Evolutionary conservation across 2,329 filamentous ascomycete genomes (phyloP).

Genomic region (Seiridium cupressi): DNA sequence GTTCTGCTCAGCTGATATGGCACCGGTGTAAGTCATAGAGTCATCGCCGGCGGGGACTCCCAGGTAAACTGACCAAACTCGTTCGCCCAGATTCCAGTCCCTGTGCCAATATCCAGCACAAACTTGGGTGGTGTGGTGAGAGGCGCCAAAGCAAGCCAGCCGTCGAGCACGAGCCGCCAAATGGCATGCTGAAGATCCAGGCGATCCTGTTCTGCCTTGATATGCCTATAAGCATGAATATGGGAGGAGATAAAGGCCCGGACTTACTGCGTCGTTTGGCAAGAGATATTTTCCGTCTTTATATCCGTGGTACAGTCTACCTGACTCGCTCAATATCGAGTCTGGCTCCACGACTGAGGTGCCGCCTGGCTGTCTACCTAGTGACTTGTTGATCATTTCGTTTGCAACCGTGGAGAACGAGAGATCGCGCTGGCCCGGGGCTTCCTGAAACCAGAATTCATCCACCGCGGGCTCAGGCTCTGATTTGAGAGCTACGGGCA

Average conservation of each 20-base stretch:
- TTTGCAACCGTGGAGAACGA: background rate
- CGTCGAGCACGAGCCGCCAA: background rate
- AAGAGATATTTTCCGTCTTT: background rate
- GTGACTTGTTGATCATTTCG: background rate
- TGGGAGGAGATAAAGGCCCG: background rate
- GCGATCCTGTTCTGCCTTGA: background rate
- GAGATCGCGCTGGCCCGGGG: background rate
- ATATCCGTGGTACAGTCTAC: background rate
- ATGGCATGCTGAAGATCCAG: background rate
- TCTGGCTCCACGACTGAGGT: background rate
- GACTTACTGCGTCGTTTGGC: background rate
- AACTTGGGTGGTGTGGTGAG: background rate
- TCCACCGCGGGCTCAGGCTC: background rate
- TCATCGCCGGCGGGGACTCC: background rate
- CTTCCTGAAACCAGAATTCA: background rate
- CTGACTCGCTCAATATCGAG: background rate
- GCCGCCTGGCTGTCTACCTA: background rate
- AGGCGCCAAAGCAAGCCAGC: background rate
- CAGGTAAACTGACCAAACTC: background rate
- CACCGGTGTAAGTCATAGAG: no score
- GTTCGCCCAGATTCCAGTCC: background rate
- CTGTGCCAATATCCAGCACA: slow-evolving; percentile 1
- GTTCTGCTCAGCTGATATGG: background rate
- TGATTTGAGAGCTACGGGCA: background rate
- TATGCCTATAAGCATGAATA: no score